Evolutionary conservation across 2,329 filamentous ascomycete genomes (phyloP), one percentile per base, ranked within the genome.

Genomic region (Teratosphaeria epicoccoides): DNA sequence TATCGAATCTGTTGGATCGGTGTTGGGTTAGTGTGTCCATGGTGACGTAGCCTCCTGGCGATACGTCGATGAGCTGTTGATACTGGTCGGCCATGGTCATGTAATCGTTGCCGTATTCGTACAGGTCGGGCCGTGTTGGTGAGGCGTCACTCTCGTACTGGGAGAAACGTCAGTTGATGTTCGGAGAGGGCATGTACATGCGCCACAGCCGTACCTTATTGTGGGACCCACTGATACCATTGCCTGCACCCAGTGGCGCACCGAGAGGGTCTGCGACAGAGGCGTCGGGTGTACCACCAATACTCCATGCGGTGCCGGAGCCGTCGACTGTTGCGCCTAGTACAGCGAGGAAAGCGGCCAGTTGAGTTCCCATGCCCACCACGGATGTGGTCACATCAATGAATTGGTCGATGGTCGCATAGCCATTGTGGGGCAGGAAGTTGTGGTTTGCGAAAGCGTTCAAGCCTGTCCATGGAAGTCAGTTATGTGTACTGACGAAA

Each of bases 141-240:
- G 63, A 67, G 10, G 55, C 63, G 50, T 70, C 67, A 12, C 52
- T 53, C 59, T 70, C 67, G 53, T 68, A 70, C 52, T 67, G n/a
- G 4, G n/a, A 17, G 17, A 7, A 7, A 9, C 14, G 33, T 40
- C n/a, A 40, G n/a, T 9, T 64, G 57, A 66, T 67, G 59, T 69
- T 20, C 14, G n/a, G 17, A 20, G 14, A n/a, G n/a, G n/a, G n/a
- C n/a, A 14, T 40, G 1, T 22, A 17, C 0, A 20, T 29, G 28
- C n/a, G 14, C 6, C 2, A n/a, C 2, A 22, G n/a, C 10, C 5
- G 10, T 40, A 40, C 33, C 33, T 40, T 40, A 17, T 40, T 40
- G 33, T 40, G 33, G 33, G 33, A 40, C 6, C 33, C 33, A 17
- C 55, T 57, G 17, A 63, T 51, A 43, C 59, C 60, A 33, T 61